phyloP scores from a whole-genome alignment of 345 rosid genomes.

The Eucalyptus erythrocorys region DNA sequence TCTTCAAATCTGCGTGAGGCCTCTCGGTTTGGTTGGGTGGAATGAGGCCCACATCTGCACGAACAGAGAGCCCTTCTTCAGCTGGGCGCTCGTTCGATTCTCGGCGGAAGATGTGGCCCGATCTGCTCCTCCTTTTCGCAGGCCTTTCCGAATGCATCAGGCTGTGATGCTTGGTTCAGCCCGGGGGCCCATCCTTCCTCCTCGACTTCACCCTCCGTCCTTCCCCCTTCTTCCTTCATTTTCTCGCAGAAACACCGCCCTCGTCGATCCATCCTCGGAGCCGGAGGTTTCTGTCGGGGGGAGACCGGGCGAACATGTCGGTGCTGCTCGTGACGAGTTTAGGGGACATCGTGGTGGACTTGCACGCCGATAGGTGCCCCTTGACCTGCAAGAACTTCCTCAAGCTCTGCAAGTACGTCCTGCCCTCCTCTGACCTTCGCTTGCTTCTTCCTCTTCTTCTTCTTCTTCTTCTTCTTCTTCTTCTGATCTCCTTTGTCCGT shows the following conservation, averaged over 20 bases:
- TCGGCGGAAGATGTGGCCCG: background rate
- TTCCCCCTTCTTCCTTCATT: background rate
- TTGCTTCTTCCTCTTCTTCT: background rate
- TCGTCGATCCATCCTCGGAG: background rate
- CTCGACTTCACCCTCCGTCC: background rate
- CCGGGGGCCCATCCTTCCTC: background rate
- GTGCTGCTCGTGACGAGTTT: constrained; percentile 73
- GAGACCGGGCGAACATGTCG: constrained; percentile 32
- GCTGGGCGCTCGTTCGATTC: background rate
- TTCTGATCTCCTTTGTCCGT: background rate
- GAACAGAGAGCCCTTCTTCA: background rate
- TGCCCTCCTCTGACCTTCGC: background rate
- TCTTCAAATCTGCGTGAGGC: background rate
- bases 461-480: background rate
- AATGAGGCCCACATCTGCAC: background rate
- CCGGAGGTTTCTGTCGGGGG: background rate
- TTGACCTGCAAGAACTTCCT: constrained; percentile 84
- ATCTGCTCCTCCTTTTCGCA: background rate
- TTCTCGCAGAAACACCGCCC: background rate
- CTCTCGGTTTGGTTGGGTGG: background rate
- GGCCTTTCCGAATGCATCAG: background rate
- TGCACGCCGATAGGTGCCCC: constrained; percentile 54
- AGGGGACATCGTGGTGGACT: constrained; percentile 76
- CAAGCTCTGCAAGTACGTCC: constrained; percentile 81
- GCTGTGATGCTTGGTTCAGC: background rate